These are phyloP conservation scores for Diplodia scrobiculata DNA, from an alignment of 2,329 filamentous ascomycete species.

Conservation along the genomic window DNA sequence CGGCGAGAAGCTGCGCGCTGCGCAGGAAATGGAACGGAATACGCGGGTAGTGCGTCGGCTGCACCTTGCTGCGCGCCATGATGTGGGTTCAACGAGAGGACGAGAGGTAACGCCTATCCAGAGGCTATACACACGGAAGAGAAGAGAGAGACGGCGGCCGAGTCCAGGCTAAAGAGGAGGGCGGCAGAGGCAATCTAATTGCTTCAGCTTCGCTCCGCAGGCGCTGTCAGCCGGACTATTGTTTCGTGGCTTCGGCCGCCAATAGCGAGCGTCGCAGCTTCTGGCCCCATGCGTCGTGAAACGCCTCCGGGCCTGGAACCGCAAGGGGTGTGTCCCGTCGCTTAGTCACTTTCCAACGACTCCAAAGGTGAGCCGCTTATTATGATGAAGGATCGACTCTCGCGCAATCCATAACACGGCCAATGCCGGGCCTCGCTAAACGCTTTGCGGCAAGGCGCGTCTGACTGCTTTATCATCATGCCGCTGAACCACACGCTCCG, in stretches of 20 bases:
- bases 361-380: not conserved
- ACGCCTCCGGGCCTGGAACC: not conserved
- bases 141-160: not conserved
- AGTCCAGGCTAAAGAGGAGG: not conserved
- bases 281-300: constrained; percentile 10
- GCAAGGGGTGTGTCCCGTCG: not conserved
- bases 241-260: not conserved
- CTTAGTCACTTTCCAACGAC: not conserved
- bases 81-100: not conserved
- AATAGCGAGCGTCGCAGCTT: not conserved
- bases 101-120: constrained; percentile 9
- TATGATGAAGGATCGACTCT: not conserved
- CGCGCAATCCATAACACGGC: not conserved
- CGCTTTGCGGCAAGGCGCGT: not conserved
- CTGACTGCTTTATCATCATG: constrained; percentile 17
- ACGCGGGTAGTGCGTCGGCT: constrained; percentile 49
- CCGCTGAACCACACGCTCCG: not conserved
- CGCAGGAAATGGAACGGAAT: constrained; percentile 50
- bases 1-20: constrained; percentile 47
- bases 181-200: constrained; percentile 1
- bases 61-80: constrained; percentile 24
- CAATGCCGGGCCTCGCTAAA: not conserved
- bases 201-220: not conserved
- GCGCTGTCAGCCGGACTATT: constrained; percentile 17
- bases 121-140: constrained; percentile 12